These are phyloP conservation scores for Centaurea solstitialis DNA, from an alignment of 129 eudicot genomes.

Conservation along the genomic window DNA sequence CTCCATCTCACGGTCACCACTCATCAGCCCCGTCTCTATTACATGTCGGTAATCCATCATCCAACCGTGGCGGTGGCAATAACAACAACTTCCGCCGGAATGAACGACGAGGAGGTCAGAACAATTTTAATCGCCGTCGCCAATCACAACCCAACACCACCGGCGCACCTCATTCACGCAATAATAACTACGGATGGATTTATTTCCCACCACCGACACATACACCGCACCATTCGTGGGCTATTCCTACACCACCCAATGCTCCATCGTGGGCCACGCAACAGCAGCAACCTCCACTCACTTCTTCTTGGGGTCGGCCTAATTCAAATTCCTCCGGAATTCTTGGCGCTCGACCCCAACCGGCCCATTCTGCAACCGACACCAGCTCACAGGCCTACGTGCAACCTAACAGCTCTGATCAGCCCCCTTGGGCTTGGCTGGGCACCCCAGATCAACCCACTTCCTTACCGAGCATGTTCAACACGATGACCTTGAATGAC, in stretches of 20 bases:
- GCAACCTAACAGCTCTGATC: neutral
- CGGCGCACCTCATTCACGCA: neutral
- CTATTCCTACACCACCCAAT: too few species aligned
- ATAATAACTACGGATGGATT: neutral
- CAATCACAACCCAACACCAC: neutral
- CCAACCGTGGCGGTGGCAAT: neutral
- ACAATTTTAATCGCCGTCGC: neutral
- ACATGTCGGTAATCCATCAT: neutral
- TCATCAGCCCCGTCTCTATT: neutral
- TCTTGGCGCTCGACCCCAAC: neutral
- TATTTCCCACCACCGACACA: neutral
- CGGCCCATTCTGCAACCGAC: neutral
- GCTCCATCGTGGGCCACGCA: neutral
- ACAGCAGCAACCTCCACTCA: neutral
- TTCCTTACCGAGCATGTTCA: neutral
- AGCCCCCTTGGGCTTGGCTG: neutral
- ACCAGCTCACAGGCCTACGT: neutral
- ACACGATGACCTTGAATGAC: neutral
- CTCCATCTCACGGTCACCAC: neutral
- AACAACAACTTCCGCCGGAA: neutral
- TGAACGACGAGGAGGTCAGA: neutral
- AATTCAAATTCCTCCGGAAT: neutral
- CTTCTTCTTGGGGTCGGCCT: neutral
- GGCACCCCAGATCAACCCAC: neutral
- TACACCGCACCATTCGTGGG: too few species aligned